A percentile compares a stretch with the other conserved stretches of the same genome.
phyloP scores from a whole-genome alignment of 2,329 filamentous ascomycete genomes.

The Neofusicoccum cordaticola region DNA sequence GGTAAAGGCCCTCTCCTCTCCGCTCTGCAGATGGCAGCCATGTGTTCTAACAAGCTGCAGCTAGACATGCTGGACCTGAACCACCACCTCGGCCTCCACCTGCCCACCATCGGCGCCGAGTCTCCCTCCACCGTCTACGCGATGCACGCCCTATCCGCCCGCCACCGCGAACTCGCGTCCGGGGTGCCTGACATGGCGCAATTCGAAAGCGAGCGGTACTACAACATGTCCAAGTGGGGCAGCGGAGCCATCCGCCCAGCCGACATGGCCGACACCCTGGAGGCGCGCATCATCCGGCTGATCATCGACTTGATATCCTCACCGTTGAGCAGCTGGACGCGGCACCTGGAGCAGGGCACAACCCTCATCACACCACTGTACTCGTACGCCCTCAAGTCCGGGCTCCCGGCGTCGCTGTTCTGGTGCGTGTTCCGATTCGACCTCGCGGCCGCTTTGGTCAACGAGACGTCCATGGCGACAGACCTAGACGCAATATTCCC shows the following conservation, averaged over 20 bases:
- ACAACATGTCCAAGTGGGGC: constrained; percentile 44
- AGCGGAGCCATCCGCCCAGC: constrained; percentile 43
- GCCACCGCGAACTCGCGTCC: not conserved
- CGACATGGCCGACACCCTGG: constrained; percentile 41
- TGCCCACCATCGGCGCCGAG: constrained; percentile 49
- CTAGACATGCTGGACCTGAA: constrained; percentile 58
- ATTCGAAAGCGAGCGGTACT: constrained; percentile 10
- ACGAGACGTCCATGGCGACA: not conserved
- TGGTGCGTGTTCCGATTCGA: constrained; percentile 2
- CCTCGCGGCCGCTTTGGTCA: not conserved
- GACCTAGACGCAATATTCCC: not conserved
- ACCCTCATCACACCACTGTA: not conserved
- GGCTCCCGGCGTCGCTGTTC: not conserved
- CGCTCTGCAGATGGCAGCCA: not conserved
- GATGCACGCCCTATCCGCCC: constrained; percentile 51
- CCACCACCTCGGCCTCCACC: constrained; percentile 51
- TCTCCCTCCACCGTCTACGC: constrained; percentile 48
- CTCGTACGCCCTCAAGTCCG: not conserved
- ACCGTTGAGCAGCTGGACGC: not conserved
- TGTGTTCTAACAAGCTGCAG: constrained; percentile 27
- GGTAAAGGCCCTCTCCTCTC: constrained; percentile 30
- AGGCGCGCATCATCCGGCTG: not conserved
- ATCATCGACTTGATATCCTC: constrained; percentile 1
- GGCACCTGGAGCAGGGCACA: not conserved
- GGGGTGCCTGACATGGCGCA: not conserved